Conservation (phyloP, 176 grass and related monocot species). For the Cymbopogon citratus region DNA sequence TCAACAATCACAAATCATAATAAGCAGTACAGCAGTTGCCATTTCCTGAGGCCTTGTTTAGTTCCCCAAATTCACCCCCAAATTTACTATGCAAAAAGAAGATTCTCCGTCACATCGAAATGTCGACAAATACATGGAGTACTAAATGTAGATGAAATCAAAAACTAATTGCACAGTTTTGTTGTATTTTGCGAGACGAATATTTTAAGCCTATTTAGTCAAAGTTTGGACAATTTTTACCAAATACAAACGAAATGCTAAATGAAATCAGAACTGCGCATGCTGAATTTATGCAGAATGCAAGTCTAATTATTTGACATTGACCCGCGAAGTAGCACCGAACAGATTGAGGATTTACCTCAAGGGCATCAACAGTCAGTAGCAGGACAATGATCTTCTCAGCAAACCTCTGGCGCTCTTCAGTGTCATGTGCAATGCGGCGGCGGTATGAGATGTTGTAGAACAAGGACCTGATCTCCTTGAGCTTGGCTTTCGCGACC, state of each 20-base stretch:
- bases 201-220: too few species aligned
- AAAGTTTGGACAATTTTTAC: too few species aligned
- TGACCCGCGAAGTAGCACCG: neutral
- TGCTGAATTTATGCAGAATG: neutral
- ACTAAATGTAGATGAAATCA: too few species aligned
- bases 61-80: too few species aligned
- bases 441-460: conserved; percentile 65
- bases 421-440: conserved; percentile 28
- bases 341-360: conserved; percentile 40
- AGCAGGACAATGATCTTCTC: conserved; percentile 93
- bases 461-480: conserved; percentile 63
- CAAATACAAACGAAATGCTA: too few species aligned
- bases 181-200: too few species aligned
- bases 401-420: conserved; percentile 67
- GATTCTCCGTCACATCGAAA: too few species aligned
- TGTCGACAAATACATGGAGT: too few species aligned
- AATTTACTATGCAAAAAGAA: too few species aligned
- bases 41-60: too few species aligned
- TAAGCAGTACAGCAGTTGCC: neutral
- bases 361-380: conserved; percentile 66
- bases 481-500: conserved; percentile 74
- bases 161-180: too few species aligned
- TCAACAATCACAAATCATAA: neutral
- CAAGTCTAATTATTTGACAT: neutral
- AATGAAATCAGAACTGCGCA: neutral